Evolutionary conservation across 1,139 yeast genomes (phyloP).

Genomic region (Nakaseomyces kungkrabaensis): DNA sequence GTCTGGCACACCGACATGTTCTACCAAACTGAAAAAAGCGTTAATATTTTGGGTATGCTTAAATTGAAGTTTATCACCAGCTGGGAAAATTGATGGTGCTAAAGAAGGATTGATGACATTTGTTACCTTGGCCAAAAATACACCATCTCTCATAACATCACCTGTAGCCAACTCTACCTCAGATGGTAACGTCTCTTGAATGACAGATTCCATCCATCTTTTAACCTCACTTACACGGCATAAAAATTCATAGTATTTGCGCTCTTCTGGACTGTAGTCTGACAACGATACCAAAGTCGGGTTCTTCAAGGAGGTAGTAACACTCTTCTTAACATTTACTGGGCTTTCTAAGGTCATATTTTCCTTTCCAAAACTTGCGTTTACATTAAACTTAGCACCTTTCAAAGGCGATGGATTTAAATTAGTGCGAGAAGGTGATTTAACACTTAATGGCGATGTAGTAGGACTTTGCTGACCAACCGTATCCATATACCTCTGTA

Average conservation of each 20-base stretch:
- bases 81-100: conserved; percentile 45
- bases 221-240: conserved; percentile 86
- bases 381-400: conserved; percentile 1
- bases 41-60: conserved; percentile 91
- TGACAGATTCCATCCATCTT: conserved; percentile 56
- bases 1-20: conserved; percentile 68
- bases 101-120: conserved; percentile 59
- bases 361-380: conserved; percentile 5
- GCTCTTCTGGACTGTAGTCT: conserved; percentile 13
- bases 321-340: not conserved
- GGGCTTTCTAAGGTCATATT: not conserved
- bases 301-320: conserved; percentile 1
- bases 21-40: conserved; percentile 65
- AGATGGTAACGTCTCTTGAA: conserved; percentile 43
- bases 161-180: conserved; percentile 44
- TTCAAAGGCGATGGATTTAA: conserved; percentile 8
- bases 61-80: conserved; percentile 58
- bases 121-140: conserved; percentile 70
- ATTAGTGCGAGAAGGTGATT: not conserved
- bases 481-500: conserved; percentile 23
- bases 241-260: conserved; percentile 67
- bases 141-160: conserved; percentile 71
- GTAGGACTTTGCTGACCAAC: not conserved
- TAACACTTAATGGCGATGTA: not conserved
- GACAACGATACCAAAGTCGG: conserved; percentile 11